Evolutionary conservation across 768 basidiomycete species (phyloP), one percentile per base, ranked within the genome.

Genomic region (Trametes villosa): DNA sequence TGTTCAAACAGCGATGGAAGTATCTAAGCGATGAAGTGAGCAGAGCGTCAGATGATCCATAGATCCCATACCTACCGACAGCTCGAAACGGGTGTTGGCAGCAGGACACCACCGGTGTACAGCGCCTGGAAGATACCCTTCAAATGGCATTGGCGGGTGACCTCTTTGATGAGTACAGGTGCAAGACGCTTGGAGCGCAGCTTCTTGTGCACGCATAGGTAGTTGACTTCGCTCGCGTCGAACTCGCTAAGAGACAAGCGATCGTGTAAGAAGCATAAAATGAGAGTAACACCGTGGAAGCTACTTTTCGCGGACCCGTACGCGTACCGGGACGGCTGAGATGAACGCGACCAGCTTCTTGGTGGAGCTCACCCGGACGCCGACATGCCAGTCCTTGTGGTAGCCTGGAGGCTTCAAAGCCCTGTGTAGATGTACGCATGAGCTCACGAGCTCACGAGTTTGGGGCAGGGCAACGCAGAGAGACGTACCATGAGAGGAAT

Each of bases 291-390:
- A n/a, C n/a, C n/a, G n/a, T n/a, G n/a, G n/a, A n/a, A 74, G 89
- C 72, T 68, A 97, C 96, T 88, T 86, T 58, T 82, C 75, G 42
- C 96, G 88, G 9, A 97, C 90, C n/a, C 90, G 88, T 12, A 98
- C 76, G 7, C 83, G 85, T 60, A 98, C 80, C 4, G 96, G 95
- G 24, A 98, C 86, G 40, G 94, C 97, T 18, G 93, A 90, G 64
- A 99, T 98, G 73, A 98, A 99, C 2, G 93, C 97, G 20, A 99
- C 94, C 1, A 99, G 83, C 73, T 95, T 98, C 74, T 91, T 90
- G 67, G 89, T 97, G 12, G 91, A 88, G 20, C 86, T 83, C 6
- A 96, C 94, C 24, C 97, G 87, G 20, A 99, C 94, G 31, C 96
- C 97, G 57, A 98, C 76, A 71, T 98, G 96, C 97, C 97, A 98